Conservation (phyloP, 139 green algal genomes). For the Chlorella sorokiniana region DNA sequence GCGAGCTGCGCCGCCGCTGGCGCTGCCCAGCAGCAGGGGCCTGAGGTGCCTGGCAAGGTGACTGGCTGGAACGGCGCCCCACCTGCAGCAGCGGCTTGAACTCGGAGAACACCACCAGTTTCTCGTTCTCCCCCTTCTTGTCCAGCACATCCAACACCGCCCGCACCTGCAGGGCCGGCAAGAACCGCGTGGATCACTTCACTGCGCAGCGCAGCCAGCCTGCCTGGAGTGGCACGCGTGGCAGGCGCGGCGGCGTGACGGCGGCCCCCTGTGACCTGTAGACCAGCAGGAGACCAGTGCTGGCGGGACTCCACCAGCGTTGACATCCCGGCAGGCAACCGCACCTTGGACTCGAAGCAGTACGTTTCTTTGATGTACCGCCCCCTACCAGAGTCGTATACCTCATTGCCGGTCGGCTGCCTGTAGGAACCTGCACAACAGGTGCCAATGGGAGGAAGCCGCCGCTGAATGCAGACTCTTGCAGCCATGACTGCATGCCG, state of each 20-base stretch:
- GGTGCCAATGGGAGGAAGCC: background rate
- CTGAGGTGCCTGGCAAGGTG: background rate
- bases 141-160: constrained; percentile 15
- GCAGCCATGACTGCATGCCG: background rate
- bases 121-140: background rate
- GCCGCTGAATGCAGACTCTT: background rate
- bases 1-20: too few relatives aligned
- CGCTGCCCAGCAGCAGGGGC: too few relatives aligned
- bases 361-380: background rate
- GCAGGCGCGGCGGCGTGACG: too few relatives aligned
- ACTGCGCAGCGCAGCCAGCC: too few relatives aligned
- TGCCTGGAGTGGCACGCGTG: too few relatives aligned
- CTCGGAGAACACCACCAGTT: constrained; percentile 32
- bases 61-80: background rate
- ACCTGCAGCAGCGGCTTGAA: constrained; percentile 11
- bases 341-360: constrained; percentile 5
- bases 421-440: background rate
- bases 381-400: background rate
- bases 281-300: too few relatives aligned
- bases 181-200: too few relatives aligned
- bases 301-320: background rate
- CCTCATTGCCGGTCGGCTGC: background rate
- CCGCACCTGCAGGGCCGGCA: constrained; percentile 13
- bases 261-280: too few relatives aligned
- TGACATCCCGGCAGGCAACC: background rate